These are phyloP conservation scores for Ceriops tagal DNA, from an alignment of 345 rosid species.

Conservation along the genomic window DNA sequence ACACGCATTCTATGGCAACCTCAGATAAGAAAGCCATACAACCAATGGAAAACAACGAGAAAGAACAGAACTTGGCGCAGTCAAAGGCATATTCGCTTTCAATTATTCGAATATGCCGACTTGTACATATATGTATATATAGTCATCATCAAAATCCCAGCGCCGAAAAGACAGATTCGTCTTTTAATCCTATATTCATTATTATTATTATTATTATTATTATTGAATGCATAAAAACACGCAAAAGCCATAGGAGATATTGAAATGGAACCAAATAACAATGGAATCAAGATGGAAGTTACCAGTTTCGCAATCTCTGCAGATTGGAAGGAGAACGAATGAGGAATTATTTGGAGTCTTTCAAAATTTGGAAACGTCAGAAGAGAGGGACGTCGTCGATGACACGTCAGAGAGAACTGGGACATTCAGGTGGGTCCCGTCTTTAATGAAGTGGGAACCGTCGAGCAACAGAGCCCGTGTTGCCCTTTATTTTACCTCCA, in stretches of 20 bases:
- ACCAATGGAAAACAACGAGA: slow-evolving; percentile 13
- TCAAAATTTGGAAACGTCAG: neutral
- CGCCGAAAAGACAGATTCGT: neutral
- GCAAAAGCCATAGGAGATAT: neutral
- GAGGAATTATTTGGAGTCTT: neutral
- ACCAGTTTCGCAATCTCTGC: neutral
- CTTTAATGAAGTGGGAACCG: neutral
- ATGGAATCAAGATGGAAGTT: neutral
- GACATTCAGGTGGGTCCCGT: neutral
- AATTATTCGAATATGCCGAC: slow-evolving; percentile 20
- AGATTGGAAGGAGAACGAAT: neutral
- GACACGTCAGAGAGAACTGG: neutral
- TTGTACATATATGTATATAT: neutral
- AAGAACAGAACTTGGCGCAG: slow-evolving; percentile 14
- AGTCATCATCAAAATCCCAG: neutral
- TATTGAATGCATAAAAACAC: neutral
- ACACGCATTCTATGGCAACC: slow-evolving; percentile 3
- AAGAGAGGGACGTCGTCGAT: neutral
- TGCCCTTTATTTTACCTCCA: no score
- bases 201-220: no score
- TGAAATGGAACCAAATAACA: neutral
- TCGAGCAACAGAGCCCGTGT: neutral
- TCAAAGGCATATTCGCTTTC: slow-evolving; percentile 32
- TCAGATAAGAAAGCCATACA: slow-evolving; percentile 1
- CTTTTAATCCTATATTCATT: neutral